Conservation (phyloP, 192 early-diverging fungal genomes). For the Coemansia sp. region DNA sequence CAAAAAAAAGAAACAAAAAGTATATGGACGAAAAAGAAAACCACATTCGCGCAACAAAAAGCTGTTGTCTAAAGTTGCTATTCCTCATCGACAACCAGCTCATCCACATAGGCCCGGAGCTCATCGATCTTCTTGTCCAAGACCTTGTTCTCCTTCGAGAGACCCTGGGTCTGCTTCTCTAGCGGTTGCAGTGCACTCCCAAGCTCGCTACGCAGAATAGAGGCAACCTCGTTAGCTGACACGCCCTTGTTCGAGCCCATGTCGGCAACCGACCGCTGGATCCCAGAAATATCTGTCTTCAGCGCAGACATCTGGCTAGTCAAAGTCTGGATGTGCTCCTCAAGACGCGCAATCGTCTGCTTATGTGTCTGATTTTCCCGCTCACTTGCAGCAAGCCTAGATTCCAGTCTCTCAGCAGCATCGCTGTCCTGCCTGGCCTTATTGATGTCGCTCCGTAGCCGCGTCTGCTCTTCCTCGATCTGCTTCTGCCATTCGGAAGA, state of each 20-base stretch:
- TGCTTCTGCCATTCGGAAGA: slow-evolving; percentile 48
- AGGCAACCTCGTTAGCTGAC: slow-evolving; percentile 18
- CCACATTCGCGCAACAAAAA: too few relatives aligned
- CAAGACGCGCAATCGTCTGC: slow-evolving; percentile 36
- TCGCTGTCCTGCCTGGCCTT: slow-evolving; percentile 20
- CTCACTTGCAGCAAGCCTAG: slow-evolving; percentile 34
- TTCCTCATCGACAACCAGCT: slow-evolving; percentile 54
- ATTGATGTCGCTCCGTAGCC: slow-evolving; percentile 33
- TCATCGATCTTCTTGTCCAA: slow-evolving; percentile 43
- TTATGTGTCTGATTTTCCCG: slow-evolving; percentile 34
- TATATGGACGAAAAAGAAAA: too few relatives aligned
- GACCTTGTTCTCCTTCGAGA: slow-evolving; percentile 25
- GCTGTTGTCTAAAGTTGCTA: not conserved
- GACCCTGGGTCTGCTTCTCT: slow-evolving; percentile 25
- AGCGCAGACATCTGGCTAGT: slow-evolving; percentile 22
- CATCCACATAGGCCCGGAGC: slow-evolving; percentile 47
- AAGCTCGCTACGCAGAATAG: slow-evolving; percentile 32
- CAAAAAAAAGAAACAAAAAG: too few relatives aligned
- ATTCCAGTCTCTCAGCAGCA: slow-evolving; percentile 22
- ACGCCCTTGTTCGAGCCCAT: slow-evolving; percentile 23
- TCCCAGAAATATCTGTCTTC: slow-evolving; percentile 12
- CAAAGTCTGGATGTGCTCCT: slow-evolving; percentile 33
- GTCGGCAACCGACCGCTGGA: slow-evolving; percentile 27
- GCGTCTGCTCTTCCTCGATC: slow-evolving; percentile 42
- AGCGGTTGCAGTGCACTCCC: slow-evolving; percentile 31